phyloP scores from a whole-genome alignment of 108 stramenopile species.

The Nannochloropsis gaditana region DNA sequence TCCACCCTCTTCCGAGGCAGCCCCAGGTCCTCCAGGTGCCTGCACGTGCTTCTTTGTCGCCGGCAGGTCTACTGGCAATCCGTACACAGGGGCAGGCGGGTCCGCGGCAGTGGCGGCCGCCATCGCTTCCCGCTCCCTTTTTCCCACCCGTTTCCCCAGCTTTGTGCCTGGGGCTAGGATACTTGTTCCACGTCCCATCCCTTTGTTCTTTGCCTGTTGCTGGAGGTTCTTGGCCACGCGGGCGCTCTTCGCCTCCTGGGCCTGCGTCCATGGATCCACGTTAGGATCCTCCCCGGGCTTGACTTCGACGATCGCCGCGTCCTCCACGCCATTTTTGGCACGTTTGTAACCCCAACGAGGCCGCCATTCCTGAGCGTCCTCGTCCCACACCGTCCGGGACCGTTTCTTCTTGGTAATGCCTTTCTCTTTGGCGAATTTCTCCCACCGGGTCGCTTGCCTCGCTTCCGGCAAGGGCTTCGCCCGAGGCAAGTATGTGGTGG shows the following conservation, averaged over 20 bases:
- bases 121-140: slow-evolving; percentile 23
- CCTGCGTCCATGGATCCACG: slow-evolving; percentile 54
- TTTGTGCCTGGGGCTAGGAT: not conserved
- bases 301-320: slow-evolving; percentile 55
- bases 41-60: slow-evolving; percentile 17
- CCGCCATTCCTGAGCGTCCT: slow-evolving; percentile 52
- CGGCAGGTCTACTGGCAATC: slow-evolving; percentile 50
- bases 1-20: slow-evolving; percentile 3
- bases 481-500: slow-evolving; percentile 34
- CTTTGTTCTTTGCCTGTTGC: slow-evolving; percentile 40
- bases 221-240: slow-evolving; percentile 55
- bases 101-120: not conserved
- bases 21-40: not conserved
- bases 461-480: slow-evolving; percentile 48
- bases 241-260: slow-evolving; percentile 50
- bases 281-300: slow-evolving; percentile 43
- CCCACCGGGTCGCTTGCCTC: slow-evolving; percentile 58
- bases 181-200: not conserved
- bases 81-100: slow-evolving; percentile 26
- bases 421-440: slow-evolving; percentile 59
- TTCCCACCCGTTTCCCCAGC: not conserved
- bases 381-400: slow-evolving; percentile 58
- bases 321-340: slow-evolving; percentile 49
- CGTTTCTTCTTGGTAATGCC: slow-evolving; percentile 58
- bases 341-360: slow-evolving; percentile 59